phyloP scores from a whole-genome alignment of 2,329 filamentous ascomycete species.

The Monilinia polystroma region DNA sequence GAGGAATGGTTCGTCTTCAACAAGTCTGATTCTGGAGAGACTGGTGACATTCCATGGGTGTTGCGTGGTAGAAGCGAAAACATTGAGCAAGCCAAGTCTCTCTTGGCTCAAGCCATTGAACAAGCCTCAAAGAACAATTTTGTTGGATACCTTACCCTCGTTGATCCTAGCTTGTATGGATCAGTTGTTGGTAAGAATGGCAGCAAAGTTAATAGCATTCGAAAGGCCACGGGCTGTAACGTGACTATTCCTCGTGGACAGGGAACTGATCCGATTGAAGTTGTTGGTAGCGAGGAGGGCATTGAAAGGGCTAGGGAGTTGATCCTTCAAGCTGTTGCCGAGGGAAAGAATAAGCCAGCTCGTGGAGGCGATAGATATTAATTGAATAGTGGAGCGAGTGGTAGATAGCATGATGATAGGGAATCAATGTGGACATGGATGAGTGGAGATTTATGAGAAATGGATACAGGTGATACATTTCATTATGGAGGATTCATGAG shows the following conservation, averaged over 20 bases:
- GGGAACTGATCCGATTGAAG: constrained; percentile 80
- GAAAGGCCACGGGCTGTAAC: constrained; percentile 87
- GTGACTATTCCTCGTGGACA: constrained; percentile 90
- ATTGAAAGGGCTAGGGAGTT: constrained; percentile 85
- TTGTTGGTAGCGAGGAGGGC: constrained; percentile 74
- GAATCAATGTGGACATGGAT: not conserved
- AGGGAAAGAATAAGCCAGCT: constrained; percentile 44
- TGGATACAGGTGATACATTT: constrained; percentile 3
- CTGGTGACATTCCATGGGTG: constrained; percentile 83
- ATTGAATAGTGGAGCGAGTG: not conserved
- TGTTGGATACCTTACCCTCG: constrained; percentile 72
- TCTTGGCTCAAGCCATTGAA: constrained; percentile 70
- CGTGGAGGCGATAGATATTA: constrained; percentile 17
- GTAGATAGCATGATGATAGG: not conserved
- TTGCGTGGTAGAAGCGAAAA: constrained; percentile 76
- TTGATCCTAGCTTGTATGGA: constrained; percentile 79
- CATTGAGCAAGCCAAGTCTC: constrained; percentile 75
- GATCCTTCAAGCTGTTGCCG: constrained; percentile 79
- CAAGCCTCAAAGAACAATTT: constrained; percentile 67
- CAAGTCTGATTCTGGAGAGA: constrained; percentile 49
- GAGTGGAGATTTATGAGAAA: constrained; percentile 5
- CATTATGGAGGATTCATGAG: not conserved
- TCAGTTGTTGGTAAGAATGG: constrained; percentile 87
- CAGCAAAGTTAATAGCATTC: constrained; percentile 87
- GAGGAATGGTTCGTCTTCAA: constrained; percentile 86